Evolutionary conservation across 139 green algal species (phyloP), one percentile per base, ranked within the genome.

Genomic region (Chlorella sp.): DNA sequence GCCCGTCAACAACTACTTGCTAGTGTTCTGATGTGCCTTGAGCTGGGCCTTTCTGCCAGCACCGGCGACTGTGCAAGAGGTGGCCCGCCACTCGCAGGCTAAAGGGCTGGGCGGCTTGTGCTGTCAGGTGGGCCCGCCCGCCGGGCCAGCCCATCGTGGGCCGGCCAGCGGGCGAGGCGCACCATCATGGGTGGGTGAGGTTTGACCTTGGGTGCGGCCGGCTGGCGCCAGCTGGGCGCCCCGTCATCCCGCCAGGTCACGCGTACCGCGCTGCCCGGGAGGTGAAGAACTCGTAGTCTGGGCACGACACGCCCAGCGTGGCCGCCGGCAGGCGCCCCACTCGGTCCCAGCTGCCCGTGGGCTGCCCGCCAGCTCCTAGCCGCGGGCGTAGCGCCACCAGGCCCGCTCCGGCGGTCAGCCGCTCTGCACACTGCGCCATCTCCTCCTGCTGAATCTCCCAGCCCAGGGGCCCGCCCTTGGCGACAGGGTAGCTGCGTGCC

Each of bases 401-500:
- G 19, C 88, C 91, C 16, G 26, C n/a, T n/a, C 91, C 73, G 3
- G 61, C 40, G 30, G 88, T 83, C 40, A 93, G 88, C 69, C 88
- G 88, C 53, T 76, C 81, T 0, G 91, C 91, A 80, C 87, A 86
- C 82, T 92, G 83, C 19, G 36, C 76, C 73, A 93, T 87, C 88
- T 91, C 91, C 83, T 93, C 84, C 61, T 88, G 82, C 48, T 91
- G 91, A 53, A 93, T 91, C 64, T 93, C 91, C 91, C 91, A 93
- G 77, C 88, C 89, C 75, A 93, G 30, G 30, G 88, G 76, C 11
- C 91, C 91, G 82, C 91, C 91, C 60, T 90, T 90, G 60, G 88
- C 82, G 2, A 91, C 48, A 0, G 91, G 91, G 83, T 93, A 93
- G 73, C 81, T 40, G 18, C 71, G 91, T 15, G 75, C 60, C 42